A percentile compares a stretch with the other conserved stretches of the same genome.
Evolutionary conservation across 1,139 yeast genomes (phyloP).

Genomic region (Blastobotrys malaysiensis): DNA sequence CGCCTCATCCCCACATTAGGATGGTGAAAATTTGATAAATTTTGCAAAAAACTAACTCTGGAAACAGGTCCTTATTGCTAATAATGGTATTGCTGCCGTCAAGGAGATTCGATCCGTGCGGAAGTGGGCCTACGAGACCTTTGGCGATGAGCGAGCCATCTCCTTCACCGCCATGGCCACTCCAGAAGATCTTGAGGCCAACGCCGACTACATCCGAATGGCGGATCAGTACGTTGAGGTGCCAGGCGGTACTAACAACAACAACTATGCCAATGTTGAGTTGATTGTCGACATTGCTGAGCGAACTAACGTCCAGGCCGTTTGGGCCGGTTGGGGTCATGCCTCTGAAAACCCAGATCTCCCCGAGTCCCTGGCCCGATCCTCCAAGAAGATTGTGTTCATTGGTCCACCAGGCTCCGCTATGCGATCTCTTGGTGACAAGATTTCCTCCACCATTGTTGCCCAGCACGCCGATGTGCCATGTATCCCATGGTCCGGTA

Average conservation of each 20-base stretch:
- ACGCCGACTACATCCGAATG: conserved; percentile 97
- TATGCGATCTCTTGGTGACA: conserved; percentile 98
- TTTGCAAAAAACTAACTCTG: neutral
- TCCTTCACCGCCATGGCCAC: conserved; percentile 98
- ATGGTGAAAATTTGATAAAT: neutral
- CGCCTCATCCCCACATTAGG: no score
- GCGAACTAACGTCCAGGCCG: conserved; percentile 94
- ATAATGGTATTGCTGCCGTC: conserved; percentile 98
- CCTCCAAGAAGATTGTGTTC: conserved; percentile 81
- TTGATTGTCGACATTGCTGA: conserved; percentile 95
- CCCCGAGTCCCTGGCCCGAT: conserved; percentile 89
- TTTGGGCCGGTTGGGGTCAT: conserved; percentile 99
- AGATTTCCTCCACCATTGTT: conserved; percentile 93
- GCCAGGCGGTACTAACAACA: conserved; percentile 98
- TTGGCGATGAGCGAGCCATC: conserved; percentile 90
- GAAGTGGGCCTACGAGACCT: conserved; percentile 98
- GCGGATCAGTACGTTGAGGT: conserved; percentile 98
- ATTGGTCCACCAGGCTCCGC: conserved; percentile 99
- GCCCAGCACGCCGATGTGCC: conserved; percentile 98
- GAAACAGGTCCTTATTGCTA: conserved; percentile 69
- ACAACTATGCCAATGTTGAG: conserved; percentile 96
- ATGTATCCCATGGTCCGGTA: conserved; percentile 99
- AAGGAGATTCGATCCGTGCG: conserved; percentile 95
- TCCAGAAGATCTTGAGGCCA: conserved; percentile 94
- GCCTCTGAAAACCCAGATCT: conserved; percentile 95